These are phyloP conservation scores for Trifolium dubium DNA, from an alignment of 306 rosid genomes.

Conservation along the genomic window DNA sequence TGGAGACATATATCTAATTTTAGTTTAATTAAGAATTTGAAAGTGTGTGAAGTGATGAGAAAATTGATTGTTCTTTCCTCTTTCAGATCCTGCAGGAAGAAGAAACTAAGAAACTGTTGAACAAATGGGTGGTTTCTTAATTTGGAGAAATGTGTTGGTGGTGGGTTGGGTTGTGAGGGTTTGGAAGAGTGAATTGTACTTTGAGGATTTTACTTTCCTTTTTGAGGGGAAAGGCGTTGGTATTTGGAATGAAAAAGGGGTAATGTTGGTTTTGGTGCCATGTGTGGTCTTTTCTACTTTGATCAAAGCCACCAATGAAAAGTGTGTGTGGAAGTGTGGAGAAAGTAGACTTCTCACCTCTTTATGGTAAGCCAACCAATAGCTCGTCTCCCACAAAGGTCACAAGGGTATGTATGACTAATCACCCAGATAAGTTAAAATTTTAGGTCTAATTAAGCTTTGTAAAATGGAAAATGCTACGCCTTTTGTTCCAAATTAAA, in stretches of 20 bases:
- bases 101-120: neutral
- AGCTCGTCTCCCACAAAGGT: too few species aligned
- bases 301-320: constrained; percentile 52
- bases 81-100: constrained; percentile 46
- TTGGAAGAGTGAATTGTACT: constrained; percentile 26
- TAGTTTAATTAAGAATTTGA: constrained; percentile 44
- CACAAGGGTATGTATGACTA: too few species aligned
- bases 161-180: neutral
- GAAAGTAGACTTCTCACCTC: constrained; percentile 9
- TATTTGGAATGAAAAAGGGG: neutral
- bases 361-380: constrained; percentile 36
- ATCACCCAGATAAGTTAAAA: too few species aligned
- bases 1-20: constrained; percentile 57
- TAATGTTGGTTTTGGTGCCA: constrained; percentile 31
- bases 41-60: neutral
- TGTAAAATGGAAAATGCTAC: too few species aligned
- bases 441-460: too few species aligned
- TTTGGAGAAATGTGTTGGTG: neutral
- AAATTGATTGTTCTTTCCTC: neutral
- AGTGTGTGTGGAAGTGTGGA: constrained; percentile 3
- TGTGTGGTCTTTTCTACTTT: constrained; percentile 7
- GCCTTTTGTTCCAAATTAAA: too few species aligned
- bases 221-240: constrained; percentile 34
- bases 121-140: neutral
- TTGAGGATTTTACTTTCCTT: constrained; percentile 47